phyloP scores from a whole-genome alignment of 176 grass and related monocot species.

The Triticum aestivum region DNA sequence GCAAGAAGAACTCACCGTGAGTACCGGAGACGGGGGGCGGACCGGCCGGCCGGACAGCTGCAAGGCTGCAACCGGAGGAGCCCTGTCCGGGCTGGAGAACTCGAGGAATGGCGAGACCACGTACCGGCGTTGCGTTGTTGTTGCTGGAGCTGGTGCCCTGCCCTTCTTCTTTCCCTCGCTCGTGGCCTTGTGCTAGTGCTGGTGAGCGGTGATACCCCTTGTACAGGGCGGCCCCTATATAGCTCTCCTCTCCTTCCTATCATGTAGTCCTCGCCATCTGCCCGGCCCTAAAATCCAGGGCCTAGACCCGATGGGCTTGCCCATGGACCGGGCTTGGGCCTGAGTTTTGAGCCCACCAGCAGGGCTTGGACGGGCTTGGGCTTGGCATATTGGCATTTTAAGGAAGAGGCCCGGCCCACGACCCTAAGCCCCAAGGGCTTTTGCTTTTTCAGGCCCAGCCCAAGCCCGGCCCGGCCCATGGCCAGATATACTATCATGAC shows the following conservation, averaged over 20 bases:
- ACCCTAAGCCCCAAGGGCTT: too few species aligned
- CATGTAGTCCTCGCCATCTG: too few species aligned
- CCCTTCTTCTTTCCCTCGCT: not conserved
- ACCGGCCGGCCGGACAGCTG: not conserved
- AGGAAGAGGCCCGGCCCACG: too few species aligned
- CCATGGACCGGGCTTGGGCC: too few species aligned
- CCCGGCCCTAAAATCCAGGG: too few species aligned
- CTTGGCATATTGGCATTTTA: too few species aligned
- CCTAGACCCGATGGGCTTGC: too few species aligned
- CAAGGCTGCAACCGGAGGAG: not conserved
- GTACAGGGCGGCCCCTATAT: not conserved
- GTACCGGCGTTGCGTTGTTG: not conserved
- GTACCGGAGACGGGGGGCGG: not conserved
- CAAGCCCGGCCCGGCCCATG: too few species aligned
- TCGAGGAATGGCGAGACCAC: not conserved
- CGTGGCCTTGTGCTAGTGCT: not conserved
- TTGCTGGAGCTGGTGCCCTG: slow-evolving; percentile 22
- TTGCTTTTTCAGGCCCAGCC: too few species aligned
- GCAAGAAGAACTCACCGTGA: not conserved
- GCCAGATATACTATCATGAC: too few species aligned
- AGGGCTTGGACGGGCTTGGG: too few species aligned
- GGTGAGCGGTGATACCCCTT: not conserved
- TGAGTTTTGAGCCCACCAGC: too few species aligned
- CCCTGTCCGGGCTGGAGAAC: not conserved
- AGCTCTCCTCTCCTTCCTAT: not conserved